Conservation (phyloP, 164 flowering plant genomes). For the Paratinospora sagittata region DNA sequence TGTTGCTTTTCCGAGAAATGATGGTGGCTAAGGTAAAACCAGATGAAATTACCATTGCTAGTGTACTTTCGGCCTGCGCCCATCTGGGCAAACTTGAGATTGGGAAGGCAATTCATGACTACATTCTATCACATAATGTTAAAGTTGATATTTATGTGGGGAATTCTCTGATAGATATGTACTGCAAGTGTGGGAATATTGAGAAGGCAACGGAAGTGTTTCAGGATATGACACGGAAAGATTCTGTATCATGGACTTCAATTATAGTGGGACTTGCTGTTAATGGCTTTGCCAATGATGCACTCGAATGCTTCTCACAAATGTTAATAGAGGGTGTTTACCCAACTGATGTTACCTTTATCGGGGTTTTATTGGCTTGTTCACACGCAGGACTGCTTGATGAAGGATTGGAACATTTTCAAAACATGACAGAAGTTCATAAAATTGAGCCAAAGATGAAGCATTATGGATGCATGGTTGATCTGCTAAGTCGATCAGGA, state of each 20-base stretch:
- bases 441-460: conserved; percentile 54
- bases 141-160: conserved; percentile 49
- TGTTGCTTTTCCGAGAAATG: conserved; percentile 57
- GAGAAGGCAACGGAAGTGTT: conserved; percentile 51
- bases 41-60: conserved; percentile 50
- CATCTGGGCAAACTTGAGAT: conserved; percentile 52
- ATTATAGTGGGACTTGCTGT: conserved; percentile 63
- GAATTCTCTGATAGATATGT: conserved; percentile 70
- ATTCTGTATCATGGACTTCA: conserved; percentile 64
- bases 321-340: conserved; percentile 46
- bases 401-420: conserved; percentile 46
- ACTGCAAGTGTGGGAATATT: conserved; percentile 63
- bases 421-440: conserved; percentile 42
- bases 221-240: conserved; percentile 42
- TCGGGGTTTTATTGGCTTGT: conserved; percentile 64
- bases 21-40: conserved; percentile 47
- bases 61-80: conserved; percentile 69
- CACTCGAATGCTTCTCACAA: conserved; percentile 43
- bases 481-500: conserved; percentile 63
- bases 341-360: conserved; percentile 56
- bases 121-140: conserved; percentile 29
- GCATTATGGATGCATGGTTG: conserved; percentile 73
- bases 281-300: conserved; percentile 48
- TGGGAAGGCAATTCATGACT: conserved; percentile 47
- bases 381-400: conserved; percentile 62